A percentile compares a stretch with the other conserved stretches of the same genome.
phyloP scores from a whole-genome alignment of 148 eudicot species.

The Oxyria digyna region DNA sequence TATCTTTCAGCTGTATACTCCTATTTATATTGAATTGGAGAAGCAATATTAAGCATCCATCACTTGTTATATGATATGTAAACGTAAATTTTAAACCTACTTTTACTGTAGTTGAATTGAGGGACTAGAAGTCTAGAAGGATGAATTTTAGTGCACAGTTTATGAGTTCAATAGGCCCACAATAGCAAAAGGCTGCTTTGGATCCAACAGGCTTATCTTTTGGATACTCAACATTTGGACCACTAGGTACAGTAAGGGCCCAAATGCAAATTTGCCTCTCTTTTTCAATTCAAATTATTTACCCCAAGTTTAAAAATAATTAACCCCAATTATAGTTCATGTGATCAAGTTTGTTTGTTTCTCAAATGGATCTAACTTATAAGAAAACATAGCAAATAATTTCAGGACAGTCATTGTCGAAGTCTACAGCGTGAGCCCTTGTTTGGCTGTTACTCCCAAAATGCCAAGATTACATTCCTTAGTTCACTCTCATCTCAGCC shows the following conservation, averaged over 20 bases:
- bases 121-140: neutral
- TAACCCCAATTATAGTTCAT: neutral
- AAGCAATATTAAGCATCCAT: too few species aligned
- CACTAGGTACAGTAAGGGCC: neutral
- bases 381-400: neutral
- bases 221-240: slow-evolving; percentile 1
- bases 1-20: neutral
- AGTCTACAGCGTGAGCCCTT: neutral
- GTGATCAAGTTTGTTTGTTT: neutral
- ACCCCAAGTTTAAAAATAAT: neutral
- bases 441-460: neutral
- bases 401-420: slow-evolving; percentile 1
- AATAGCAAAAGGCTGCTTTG: neutral
- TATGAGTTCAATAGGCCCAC: slow-evolving; percentile 1
- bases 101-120: too few species aligned
- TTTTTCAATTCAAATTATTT: neutral
- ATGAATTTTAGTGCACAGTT: slow-evolving; percentile 4
- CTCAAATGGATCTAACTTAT: neutral
- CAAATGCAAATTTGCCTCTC: neutral
- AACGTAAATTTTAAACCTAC: too few species aligned
- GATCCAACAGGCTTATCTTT: slow-evolving; percentile 6
- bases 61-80: too few species aligned
- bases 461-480: neutral
- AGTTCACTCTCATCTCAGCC: neutral
- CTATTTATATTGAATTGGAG: too few species aligned